These are phyloP conservation scores for Calonectria honghensis DNA, from an alignment of 2,329 filamentous ascomycete species.

Conservation along the genomic window DNA sequence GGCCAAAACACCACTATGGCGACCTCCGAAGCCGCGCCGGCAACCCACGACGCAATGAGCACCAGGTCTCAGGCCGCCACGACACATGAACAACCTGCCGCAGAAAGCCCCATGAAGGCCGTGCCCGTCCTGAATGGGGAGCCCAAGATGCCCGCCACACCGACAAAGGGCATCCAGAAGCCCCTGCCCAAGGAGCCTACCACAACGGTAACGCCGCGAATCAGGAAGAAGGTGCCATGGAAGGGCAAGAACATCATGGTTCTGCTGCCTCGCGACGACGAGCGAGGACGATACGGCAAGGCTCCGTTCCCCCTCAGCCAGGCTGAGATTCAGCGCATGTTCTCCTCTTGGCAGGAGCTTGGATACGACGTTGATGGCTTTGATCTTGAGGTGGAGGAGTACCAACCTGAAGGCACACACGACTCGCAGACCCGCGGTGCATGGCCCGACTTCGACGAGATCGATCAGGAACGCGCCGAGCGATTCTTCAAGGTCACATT, in stretches of 20 bases:
- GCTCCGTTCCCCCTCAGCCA: slow-evolving; percentile 72
- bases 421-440: slow-evolving; percentile 79
- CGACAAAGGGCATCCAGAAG: slow-evolving; percentile 60
- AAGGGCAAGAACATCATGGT: slow-evolving; percentile 85
- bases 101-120: slow-evolving; percentile 52
- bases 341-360: slow-evolving; percentile 79
- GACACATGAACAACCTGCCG: slow-evolving; percentile 52
- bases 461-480: slow-evolving; percentile 72
- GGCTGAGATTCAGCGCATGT: slow-evolving; percentile 76
- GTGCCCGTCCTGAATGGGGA: slow-evolving; percentile 53
- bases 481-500: slow-evolving; percentile 78
- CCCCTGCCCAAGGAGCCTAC: slow-evolving; percentile 61
- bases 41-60: slow-evolving; percentile 53
- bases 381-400: slow-evolving; percentile 73
- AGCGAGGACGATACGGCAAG: slow-evolving; percentile 75
- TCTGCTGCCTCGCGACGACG: slow-evolving; percentile 80
- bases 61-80: slow-evolving; percentile 54
- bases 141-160: slow-evolving; percentile 58
- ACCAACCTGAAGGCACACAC: slow-evolving; percentile 61
- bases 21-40: slow-evolving; percentile 56
- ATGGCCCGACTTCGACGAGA: slow-evolving; percentile 79
- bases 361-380: slow-evolving; percentile 83
- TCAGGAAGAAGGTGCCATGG: slow-evolving; percentile 84
- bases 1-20: slow-evolving; percentile 59
- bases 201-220: slow-evolving; percentile 68